These are phyloP conservation scores for Wallacemonas sp. DNA, from an alignment of 208 protist genomes.

Conservation along the genomic window DNA sequence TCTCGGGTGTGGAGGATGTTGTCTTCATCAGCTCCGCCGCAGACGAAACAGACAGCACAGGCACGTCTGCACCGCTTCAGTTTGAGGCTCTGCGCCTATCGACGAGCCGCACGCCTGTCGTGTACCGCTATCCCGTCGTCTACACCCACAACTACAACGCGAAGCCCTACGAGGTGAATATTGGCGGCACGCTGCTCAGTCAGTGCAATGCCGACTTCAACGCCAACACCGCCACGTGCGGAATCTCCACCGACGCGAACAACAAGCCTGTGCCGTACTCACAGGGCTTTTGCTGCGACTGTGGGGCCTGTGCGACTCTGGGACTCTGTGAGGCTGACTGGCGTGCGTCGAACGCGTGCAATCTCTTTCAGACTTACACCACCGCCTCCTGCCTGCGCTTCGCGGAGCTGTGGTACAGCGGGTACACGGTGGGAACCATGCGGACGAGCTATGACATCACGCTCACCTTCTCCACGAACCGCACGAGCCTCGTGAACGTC, in stretches of 20 bases:
- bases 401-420: conserved; percentile 71
- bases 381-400: conserved; percentile 85
- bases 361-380: conserved; percentile 47
- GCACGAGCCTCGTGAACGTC: neutral
- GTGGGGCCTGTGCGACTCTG: conserved; percentile 57
- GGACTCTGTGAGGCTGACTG: conserved; percentile 56
- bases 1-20: conserved; percentile 57
- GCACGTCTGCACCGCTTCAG: conserved; percentile 15
- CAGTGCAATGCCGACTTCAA: conserved; percentile 62
- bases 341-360: conserved; percentile 57
- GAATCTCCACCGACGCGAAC: conserved; percentile 33
- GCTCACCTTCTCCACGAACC: conserved; percentile 37
- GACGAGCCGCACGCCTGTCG: conserved; percentile 53
- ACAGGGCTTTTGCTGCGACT: conserved; percentile 87
- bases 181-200: conserved; percentile 38
- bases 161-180: conserved; percentile 72
- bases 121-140: conserved; percentile 80
- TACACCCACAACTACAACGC: conserved; percentile 86
- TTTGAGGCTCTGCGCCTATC: conserved; percentile 68
- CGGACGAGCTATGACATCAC: conserved; percentile 61
- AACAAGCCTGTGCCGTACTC: conserved; percentile 67
- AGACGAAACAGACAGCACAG: conserved; percentile 29
- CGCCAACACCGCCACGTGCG: conserved; percentile 61
- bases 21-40: conserved; percentile 50
- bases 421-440: conserved; percentile 69